phyloP scores from a whole-genome alignment of 2,329 filamentous ascomycete species.

The Venturia oleaginea region DNA sequence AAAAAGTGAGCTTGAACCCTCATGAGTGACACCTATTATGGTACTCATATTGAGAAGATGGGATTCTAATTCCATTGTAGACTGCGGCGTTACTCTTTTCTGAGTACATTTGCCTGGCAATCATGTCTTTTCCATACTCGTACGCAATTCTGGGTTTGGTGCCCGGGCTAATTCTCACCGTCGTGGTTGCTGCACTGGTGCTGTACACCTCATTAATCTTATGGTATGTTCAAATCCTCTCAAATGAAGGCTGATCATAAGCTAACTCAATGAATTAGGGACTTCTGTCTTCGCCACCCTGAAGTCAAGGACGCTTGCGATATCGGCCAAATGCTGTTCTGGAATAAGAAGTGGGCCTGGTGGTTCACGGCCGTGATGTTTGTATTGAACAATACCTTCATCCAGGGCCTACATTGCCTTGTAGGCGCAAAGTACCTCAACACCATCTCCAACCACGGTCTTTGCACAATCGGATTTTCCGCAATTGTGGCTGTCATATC shows the following conservation, averaged over 20 bases:
- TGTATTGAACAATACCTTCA: constrained; percentile 87
- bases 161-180: constrained; percentile 74
- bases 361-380: constrained; percentile 74
- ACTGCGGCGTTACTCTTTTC: constrained; percentile 85
- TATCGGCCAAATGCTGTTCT: constrained; percentile 91
- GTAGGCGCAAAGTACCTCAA: constrained; percentile 82
- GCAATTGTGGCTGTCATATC: constrained; percentile 66
- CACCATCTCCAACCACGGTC: constrained; percentile 64
- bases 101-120: constrained; percentile 86
- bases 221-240: constrained; percentile 39
- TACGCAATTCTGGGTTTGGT: constrained; percentile 83
- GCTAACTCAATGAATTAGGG: constrained; percentile 42
- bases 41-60: constrained; percentile 3
- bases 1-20: constrained; percentile 50
- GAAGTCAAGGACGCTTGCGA: constrained; percentile 90
- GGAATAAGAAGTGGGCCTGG: constrained; percentile 66
- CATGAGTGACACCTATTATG: neutral
- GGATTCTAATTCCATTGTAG: constrained; percentile 31
- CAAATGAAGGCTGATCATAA: neutral
- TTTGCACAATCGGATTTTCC: constrained; percentile 74
- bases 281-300: constrained; percentile 83
- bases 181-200: constrained; percentile 67
- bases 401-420: constrained; percentile 75
- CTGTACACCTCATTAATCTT: constrained; percentile 69
- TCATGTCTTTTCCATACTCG: constrained; percentile 94